Evolutionary conservation across 306 rosid genomes (phyloP), one percentile per base, ranked within the genome.

Genomic region (Cercis canadensis): DNA sequence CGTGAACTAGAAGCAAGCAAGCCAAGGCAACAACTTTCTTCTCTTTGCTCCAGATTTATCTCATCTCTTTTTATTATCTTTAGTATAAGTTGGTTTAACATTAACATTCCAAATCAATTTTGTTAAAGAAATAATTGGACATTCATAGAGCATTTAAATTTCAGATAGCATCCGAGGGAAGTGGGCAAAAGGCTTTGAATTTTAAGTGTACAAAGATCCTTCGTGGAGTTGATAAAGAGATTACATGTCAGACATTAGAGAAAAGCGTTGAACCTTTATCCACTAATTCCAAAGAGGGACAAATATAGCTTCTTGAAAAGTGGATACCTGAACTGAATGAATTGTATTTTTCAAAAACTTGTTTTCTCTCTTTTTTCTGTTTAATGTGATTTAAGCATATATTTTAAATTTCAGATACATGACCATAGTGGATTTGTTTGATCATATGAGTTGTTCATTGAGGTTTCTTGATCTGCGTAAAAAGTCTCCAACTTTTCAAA

Each of bases 211-310:
- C 24, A 67, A 76, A 54, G 72, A 66, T 65, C 44, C 54, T 69
- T 4, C 60, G 16, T n/a, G 49, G 69, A 10, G 58, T 19, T 69
- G 88, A 80, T 45, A 51, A 70, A 67, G 37, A 79, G 29, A 79
- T 81, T 37, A 82, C 54, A 8, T 82, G 86, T 57, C 83, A 71
- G 67, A 90, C 95, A 12, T 87, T 90, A 3, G 79, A 81, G 73
- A 90, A 90, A 76, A 82, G 60, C 2, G 55, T 45, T 37, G 88
- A 79, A 21, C 73, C 74, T 33, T 79, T 67, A 11, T 59, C 62
- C 33, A 13, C 47, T 66, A 82, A 77, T 50, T 34, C 44, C 21
- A 79, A 59, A 21, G 81, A 72, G 51, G 79, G 56, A 13, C 14
- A 29, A 24, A 19, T 43, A 55, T 57, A 74, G 44, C 73, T 86